These are phyloP conservation scores for Oryza meridionalis DNA, from an alignment of 176 grass and related monocot species.

Conservation along the genomic window DNA sequence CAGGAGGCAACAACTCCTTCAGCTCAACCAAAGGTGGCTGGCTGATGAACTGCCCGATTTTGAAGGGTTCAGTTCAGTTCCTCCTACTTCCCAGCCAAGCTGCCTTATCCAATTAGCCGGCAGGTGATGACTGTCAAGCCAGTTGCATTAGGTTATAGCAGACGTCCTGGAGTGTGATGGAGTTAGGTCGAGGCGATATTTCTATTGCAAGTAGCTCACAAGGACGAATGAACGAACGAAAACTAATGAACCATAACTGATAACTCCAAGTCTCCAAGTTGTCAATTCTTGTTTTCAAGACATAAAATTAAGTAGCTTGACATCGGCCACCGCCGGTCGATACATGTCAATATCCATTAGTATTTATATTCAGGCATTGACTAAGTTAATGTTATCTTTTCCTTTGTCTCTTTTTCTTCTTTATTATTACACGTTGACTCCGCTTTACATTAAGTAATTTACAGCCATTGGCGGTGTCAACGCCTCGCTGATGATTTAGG, in stretches of 20 bases:
- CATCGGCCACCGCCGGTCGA: conserved; percentile 32
- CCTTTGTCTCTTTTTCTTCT: background rate
- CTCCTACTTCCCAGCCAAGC: conserved; percentile 11
- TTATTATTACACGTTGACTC: conserved; percentile 40
- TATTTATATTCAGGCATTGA: conserved; percentile 27
- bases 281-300: conserved; percentile 15
- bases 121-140: conserved; percentile 22
- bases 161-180: background rate
- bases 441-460: conserved; percentile 15
- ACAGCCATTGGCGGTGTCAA: conserved; percentile 26
- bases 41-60: conserved; percentile 43
- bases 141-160: conserved; percentile 28
- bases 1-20: conserved; percentile 33
- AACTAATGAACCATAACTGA: conserved; percentile 3
- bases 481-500: conserved; percentile 28
- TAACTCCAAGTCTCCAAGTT: conserved; percentile 31
- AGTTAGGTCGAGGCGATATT: conserved; percentile 42
- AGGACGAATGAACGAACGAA: conserved; percentile 6
- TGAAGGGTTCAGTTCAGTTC: conserved; percentile 19
- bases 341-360: conserved; percentile 31
- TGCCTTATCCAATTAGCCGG: conserved; percentile 41
- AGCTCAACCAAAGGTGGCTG: conserved; percentile 34
- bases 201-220: conserved; percentile 19
- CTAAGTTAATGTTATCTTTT: conserved; percentile 19
- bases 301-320: conserved; percentile 32